Evolutionary conservation across 768 basidiomycete genomes (phyloP).

Genomic region (Cystofilobasidium capitatum): DNA sequence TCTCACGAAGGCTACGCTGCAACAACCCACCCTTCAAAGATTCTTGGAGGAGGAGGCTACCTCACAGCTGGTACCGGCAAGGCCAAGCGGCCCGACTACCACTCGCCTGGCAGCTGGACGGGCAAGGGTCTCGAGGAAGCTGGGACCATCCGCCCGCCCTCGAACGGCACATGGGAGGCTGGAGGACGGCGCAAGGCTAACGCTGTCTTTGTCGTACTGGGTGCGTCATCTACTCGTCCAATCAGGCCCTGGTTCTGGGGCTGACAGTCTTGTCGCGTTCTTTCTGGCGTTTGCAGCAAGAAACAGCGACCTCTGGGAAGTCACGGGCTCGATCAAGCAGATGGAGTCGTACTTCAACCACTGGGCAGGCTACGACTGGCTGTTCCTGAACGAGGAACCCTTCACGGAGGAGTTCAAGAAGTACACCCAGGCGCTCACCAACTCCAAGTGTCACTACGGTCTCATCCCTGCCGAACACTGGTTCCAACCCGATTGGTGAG

Average conservation of each 20-base stretch:
- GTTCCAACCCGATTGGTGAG: conserved; percentile 57
- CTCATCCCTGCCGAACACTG: conserved; percentile 55
- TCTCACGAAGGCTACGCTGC: conserved; percentile 38
- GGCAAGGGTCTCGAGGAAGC: conserved; percentile 21
- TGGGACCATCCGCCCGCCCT: conserved; percentile 8
- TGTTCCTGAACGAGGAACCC: conserved; percentile 73
- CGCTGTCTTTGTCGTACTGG: conserved; percentile 69
- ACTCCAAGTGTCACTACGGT: conserved; percentile 55
- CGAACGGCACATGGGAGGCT: conserved; percentile 25
- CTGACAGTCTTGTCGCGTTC: not conserved
- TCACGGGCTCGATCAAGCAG: conserved; percentile 37
- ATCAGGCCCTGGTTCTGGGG: not conserved
- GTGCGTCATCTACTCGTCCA: not conserved
- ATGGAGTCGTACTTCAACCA: conserved; percentile 82
- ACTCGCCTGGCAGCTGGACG: conserved; percentile 28
- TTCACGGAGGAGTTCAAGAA: conserved; percentile 65
- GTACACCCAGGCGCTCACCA: conserved; percentile 50
- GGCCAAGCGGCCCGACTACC: conserved; percentile 26
- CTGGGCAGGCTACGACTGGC: conserved; percentile 60
- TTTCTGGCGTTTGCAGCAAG: conserved; percentile 41
- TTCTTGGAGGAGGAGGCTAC: conserved; percentile 14
- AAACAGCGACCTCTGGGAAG: conserved; percentile 48
- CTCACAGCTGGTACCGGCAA: conserved; percentile 11
- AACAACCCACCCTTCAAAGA: conserved; percentile 32
- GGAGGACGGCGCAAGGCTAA: conserved; percentile 50